Evolutionary conservation across 352 stramenopile species (phyloP), one percentile per base, ranked within the genome.

Genomic region (Pilasporangium apinafurcum): DNA sequence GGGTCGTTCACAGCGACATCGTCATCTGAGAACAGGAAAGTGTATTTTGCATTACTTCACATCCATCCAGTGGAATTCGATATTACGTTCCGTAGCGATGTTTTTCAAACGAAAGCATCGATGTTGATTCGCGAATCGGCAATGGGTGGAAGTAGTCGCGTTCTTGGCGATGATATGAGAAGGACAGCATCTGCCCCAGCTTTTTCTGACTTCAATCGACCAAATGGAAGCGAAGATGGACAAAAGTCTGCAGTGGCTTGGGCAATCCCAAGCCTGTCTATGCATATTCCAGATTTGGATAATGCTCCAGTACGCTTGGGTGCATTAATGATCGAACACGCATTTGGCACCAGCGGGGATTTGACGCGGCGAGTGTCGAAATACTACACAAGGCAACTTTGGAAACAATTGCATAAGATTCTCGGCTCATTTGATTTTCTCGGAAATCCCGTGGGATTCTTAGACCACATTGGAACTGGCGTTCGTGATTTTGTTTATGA

Each of bases 401-500:
- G 80, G 83, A 91, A 92, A 36, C 86, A 96, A 40, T 61, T 96
- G 4, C 82, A 93, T 59, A 92, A 92, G 31, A 81, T 96, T 43
- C 48, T 96, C 10, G 82, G 86, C 1, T 92, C 80, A 12, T 92
- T 94, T 36, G 86, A 96, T 56, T 91, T 95, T 24, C 51, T 96
- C 13, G 86, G 84, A 31, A 94, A 93, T 32, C 81, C 82, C 12
- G 83, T 94, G 12, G 83, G 83, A 0, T 87, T 96, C 39, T 58
- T 98, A 37, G 86, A 96, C 21, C 96, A 98, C 51, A 88, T 98
- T 53, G 95, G 95, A 31, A 97, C 86, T 20, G 95, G 93, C 35
- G 91, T 98, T 29, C 75, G 89, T 34, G 90, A 98, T 50, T 98
- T 98, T 50, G 96, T 98, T 36, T 98, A 98, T 54, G 95, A 98